Conservation (phyloP, 495 filamentous ascomycete genomes). For the Delitschia confertaspora region DNA sequence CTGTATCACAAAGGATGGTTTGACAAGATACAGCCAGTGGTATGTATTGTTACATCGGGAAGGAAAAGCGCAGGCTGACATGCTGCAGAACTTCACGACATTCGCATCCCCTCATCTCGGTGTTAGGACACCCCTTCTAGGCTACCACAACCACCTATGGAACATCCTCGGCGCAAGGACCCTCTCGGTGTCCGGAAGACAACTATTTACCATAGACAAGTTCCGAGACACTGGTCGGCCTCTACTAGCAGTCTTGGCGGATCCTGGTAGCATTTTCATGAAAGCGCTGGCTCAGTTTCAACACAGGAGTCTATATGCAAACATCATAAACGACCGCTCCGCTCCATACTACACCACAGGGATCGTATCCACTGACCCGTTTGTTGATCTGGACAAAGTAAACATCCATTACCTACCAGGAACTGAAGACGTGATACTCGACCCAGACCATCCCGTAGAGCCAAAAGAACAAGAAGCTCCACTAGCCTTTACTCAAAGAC, state of each 20-base stretch:
- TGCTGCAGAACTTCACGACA: constrained; percentile 70
- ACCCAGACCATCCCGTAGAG: constrained; percentile 54
- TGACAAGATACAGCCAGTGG: constrained; percentile 67
- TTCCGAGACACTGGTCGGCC: constrained; percentile 76
- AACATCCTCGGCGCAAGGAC: constrained; percentile 73
- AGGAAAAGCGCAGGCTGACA: neutral
- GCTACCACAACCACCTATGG: constrained; percentile 58
- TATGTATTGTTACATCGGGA: constrained; percentile 30
- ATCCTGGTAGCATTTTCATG: constrained; percentile 79
- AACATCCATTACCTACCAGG: constrained; percentile 63
- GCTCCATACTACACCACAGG: constrained; percentile 73
- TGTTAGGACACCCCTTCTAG: constrained; percentile 63
- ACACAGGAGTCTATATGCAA: constrained; percentile 67
- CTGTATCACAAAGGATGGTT: constrained; percentile 72
- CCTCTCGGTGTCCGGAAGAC: constrained; percentile 70
- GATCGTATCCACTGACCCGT: constrained; percentile 69
- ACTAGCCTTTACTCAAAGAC: constrained; percentile 30
- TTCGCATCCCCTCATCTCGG: constrained; percentile 89
- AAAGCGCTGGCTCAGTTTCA: constrained; percentile 65
- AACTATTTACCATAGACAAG: constrained; percentile 78
- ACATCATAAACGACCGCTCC: constrained; percentile 73
- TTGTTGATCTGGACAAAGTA: constrained; percentile 50
- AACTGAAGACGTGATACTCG: constrained; percentile 68
- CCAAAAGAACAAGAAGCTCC: constrained; percentile 35
- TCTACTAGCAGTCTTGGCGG: constrained; percentile 70